Base-by-base conservation (phyloP, 768 basidiomycete species). In the Cystobasidium ongulense region DNA sequence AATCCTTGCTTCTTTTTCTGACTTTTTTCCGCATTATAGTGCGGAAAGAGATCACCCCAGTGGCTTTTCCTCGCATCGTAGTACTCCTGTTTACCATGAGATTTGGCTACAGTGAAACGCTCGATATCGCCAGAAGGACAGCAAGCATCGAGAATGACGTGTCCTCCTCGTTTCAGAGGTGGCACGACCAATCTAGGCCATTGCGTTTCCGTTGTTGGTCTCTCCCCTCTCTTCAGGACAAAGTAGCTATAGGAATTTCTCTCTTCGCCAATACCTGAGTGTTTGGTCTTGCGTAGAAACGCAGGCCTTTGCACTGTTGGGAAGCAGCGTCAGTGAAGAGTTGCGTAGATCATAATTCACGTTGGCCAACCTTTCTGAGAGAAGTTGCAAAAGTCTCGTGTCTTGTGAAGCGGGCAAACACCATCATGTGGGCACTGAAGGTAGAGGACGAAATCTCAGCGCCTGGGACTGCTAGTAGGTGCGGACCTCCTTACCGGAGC, bases 41-140 rank as follows among this genome's bases (percentile, higher is more conserved):
- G 94, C 25, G 96, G 96, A 82, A 98, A 97, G 27, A 91, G 84
- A 80, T 98, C 96, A 23, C 96, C 96, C 94, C 95, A 98, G 11
- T 81, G 82, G 0, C 90, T 88, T 82, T 98, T 97, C 39, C 94
- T 88, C 1, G 94, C 93, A 80, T 98, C 96, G 79, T 97, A 92
- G 80, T 87, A 99, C 0, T 87, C 85, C 78, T 97, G 93, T 80
- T 92, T 94, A n/a, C 93, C 93, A 82, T 94, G 93, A 1, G 91
- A 94, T 77, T 87, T 92, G 0, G 95, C 90, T 43, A 95, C 88
- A 3, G 90, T 95, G 81, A 94, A 83, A 4, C 95, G 88, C 86
- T 93, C 89, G 59, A 98, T 89, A 81, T 90, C 88, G 36, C 90
- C 95, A 96, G 78, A 86, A 0, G 86, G 79, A 15, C 88, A 88